Base-by-base conservation (phyloP, 2,329 filamentous ascomycete genomes). In the Verticillium nubilum region DNA sequence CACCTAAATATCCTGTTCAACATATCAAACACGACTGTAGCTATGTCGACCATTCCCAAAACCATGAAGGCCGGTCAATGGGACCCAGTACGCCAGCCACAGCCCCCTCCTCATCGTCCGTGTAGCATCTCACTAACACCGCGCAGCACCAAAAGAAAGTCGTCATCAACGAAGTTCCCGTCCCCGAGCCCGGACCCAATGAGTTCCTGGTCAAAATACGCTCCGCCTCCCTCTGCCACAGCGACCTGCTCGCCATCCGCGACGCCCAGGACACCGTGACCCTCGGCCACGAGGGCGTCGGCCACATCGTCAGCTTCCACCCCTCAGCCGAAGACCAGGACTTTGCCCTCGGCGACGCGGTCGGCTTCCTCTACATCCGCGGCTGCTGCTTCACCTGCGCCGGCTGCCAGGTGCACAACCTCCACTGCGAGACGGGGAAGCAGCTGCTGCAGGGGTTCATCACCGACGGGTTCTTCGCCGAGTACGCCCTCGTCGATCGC, bases 221-320 rank as follows among this genome's bases (percentile, higher is more conserved):
- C 29, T 73, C 69, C 7, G 72, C 73, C 4, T 73, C 71, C 23
- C 68, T 74, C 35, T 74, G 72, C 61, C 72, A 74, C 63, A 69
- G 64, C 35, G 71, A 68, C 52, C 62, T 71, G 1, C 62, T 67
- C 62, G 64, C 64, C 27, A 66, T 67, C n/a, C 65, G 68, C 13
- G 61, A 62, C n/a, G 61, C 61, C 56, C 65, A 68, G 29, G 37
- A 59, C 15, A 64, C 64, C 12, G 63, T 67, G 12, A 64, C 64
- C 63, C 64, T 79, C 5, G 77, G 78, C 4, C 78, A 80, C 62
- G 79, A 80, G 67, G 78, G 77, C 17, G 75, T 78, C 25, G 78
- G 77, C 1, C 66, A 75, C 59, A 73, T 80, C 54, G 72, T 74
- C 15, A 66, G 69, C 7, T 69, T 79, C 5, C 68, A 73, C 58